Evolutionary conservation across 192 early-diverging fungal species (phyloP).

Genomic region (Tieghemiomyces parasiticus): DNA sequence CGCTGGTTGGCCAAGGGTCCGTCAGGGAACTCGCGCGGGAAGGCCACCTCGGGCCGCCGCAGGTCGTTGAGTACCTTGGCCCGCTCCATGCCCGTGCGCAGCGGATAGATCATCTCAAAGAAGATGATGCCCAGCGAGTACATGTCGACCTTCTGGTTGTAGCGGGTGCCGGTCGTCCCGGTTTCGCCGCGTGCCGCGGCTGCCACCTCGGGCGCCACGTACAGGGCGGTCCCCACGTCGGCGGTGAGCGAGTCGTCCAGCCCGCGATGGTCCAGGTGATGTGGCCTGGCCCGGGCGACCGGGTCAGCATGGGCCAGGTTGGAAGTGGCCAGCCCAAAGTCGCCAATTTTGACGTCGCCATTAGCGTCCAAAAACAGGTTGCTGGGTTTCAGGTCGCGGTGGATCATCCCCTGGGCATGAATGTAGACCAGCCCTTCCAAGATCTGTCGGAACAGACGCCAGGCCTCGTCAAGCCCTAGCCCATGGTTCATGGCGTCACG

Average conservation of each 20-base stretch:
- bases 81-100: conserved; percentile 85
- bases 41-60: conserved; percentile 28
- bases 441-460: conserved; percentile 79
- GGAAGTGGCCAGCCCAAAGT: conserved; percentile 86
- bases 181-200: conserved; percentile 23
- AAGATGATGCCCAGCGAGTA: conserved; percentile 94
- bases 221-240: conserved; percentile 84
- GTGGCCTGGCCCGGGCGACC: too few species aligned
- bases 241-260: conserved; percentile 51
- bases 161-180: conserved; percentile 27
- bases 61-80: conserved; percentile 46
- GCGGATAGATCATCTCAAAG: conserved; percentile 85
- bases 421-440: conserved; percentile 82
- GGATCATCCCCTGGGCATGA: conserved; percentile 70
- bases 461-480: conserved; percentile 61
- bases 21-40: conserved; percentile 39
- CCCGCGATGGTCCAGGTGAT: conserved; percentile 11
- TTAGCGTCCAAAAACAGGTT: conserved; percentile 46
- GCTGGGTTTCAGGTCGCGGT: conserved; percentile 56
- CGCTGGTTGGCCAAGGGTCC: conserved; percentile 48
- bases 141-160: conserved; percentile 77
- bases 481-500: conserved; percentile 67
- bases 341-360: conserved; percentile 69
- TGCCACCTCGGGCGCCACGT: conserved; percentile 55
- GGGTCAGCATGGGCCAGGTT: conserved; percentile 20